Conservation (phyloP, 805 yeast genomes). For the Saturnispora sekii region DNA sequence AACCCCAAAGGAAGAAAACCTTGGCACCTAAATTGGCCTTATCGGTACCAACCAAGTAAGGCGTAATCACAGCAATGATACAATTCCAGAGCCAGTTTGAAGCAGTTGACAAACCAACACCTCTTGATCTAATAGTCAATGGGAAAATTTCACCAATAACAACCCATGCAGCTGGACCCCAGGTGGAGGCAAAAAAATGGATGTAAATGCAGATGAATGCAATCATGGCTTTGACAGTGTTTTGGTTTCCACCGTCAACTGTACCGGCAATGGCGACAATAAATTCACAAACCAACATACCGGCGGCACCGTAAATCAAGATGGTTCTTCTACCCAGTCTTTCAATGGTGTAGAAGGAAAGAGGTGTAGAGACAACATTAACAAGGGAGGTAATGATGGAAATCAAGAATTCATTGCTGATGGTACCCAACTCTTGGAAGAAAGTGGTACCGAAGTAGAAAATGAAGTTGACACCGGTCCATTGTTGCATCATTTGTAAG, state of each 20-base stretch:
- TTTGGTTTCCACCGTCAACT: constrained; percentile 18
- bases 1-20: constrained; percentile 68
- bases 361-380: constrained; percentile 40
- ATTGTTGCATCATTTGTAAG: constrained; percentile 50
- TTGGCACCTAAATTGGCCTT: constrained; percentile 49
- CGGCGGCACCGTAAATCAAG: constrained; percentile 37
- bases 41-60: constrained; percentile 57
- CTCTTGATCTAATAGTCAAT: constrained; percentile 62
- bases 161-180: constrained; percentile 79
- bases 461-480: constrained; percentile 67
- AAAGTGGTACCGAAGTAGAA: constrained; percentile 66
- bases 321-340: constrained; percentile 48
- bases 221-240: constrained; percentile 25
- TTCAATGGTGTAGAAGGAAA: constrained; percentile 47
- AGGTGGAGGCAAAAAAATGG: constrained; percentile 66
- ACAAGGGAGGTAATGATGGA: constrained; percentile 44
- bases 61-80: constrained; percentile 63
- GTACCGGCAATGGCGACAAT: constrained; percentile 38
- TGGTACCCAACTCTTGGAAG: constrained; percentile 42
- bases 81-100: constrained; percentile 75
- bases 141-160: constrained; percentile 53
- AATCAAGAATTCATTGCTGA: constrained; percentile 37
- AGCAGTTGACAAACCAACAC: constrained; percentile 59
- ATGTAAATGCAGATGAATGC: constrained; percentile 48
- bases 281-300: constrained; percentile 44